Evolutionary conservation across 192 early-diverging fungal species (phyloP), one percentile per base, ranked within the genome.

Genomic region (Rhizophagus clarus): DNA sequence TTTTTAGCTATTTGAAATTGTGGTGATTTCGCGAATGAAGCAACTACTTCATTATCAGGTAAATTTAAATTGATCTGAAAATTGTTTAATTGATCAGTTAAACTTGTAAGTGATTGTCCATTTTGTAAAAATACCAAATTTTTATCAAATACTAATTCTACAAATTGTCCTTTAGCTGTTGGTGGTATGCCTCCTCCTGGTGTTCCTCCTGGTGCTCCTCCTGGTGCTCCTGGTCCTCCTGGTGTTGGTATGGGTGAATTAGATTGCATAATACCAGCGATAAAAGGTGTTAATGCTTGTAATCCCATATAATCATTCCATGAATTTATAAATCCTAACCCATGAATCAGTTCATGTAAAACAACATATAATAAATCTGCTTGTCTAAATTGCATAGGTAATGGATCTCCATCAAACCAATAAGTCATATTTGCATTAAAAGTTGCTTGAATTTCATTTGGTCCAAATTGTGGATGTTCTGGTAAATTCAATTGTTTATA

Each of bases 391-490:
- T 0, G 2, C 51, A 56, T 56, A 56, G 51, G 51, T 4, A 56
- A 56, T 56, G 51, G 51, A 56, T 56, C 51, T 2, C 51, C 51
- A 6, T 56, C 17, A 56, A 56, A 56, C 37, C 81, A 82, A 69
- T 80, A 87, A 32, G 80, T 69, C 3, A 61, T 63, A 17, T 81
- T 80, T 14, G 62, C 75, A 51, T 87, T 85, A 64, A 87, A 87
- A 72, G 75, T 61, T 14, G 74, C 82, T 79, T 61, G 56, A 77
- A 87, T 87, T 51, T 87, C 84, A 66, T 78, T 82, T 20, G 64
- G n/a, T 9, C 37, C 63, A 70, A 78, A 85, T n/a, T 67, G 26
- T 4, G 84, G 84, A 24, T 66, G 70, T 11, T 69, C 10, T 17
- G 68, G 8, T n/a, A 76, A 24, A 28, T 66, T 78, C 6, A 83